Percentiles rank a stretch among this genome's conserved stretches.
phyloP scores from a whole-genome alignment of 805 yeast genomes.

The Nakazawaea ernobii region DNA sequence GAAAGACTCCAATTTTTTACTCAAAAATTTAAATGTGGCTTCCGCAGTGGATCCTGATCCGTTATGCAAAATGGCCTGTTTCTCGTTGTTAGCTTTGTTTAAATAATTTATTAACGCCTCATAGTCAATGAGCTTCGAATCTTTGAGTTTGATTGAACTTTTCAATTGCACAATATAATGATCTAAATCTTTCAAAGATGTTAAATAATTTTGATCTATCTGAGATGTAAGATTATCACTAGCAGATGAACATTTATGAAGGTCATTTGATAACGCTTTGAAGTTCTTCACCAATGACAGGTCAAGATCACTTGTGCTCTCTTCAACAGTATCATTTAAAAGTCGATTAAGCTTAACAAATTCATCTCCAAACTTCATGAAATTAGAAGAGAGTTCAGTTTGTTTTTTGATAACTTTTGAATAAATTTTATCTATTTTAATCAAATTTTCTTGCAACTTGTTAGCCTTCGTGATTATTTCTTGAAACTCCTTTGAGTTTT shows the following conservation, averaged over 20 bases:
- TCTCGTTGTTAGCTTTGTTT: constrained; percentile 63
- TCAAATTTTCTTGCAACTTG: constrained; percentile 77
- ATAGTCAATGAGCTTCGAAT: constrained; percentile 85
- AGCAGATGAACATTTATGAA: constrained; percentile 28
- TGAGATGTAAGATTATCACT: constrained; percentile 29
- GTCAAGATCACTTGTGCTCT: constrained; percentile 15
- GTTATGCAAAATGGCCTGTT: constrained; percentile 28
- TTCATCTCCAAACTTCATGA: constrained; percentile 64
- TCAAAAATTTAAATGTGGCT: constrained; percentile 27
- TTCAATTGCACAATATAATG: constrained; percentile 67
- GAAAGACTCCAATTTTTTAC: constrained; percentile 46
- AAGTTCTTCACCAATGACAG: constrained; percentile 19
- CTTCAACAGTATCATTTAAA: constrained; percentile 23
- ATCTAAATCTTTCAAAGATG: constrained; percentile 80
- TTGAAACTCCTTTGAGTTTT: constrained; percentile 64
- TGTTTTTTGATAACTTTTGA: constrained; percentile 67
- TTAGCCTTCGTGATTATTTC: constrained; percentile 80
- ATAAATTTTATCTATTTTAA: constrained; percentile 73
- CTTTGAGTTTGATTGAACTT: constrained; percentile 73
- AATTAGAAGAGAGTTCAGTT: constrained; percentile 67
- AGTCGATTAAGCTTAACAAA: constrained; percentile 53
- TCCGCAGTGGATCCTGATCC: constrained; percentile 30
- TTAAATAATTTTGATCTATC: constrained; percentile 76
- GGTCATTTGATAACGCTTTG: constrained; percentile 31
- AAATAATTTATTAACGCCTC: constrained; percentile 82